Evolutionary conservation across 768 basidiomycete genomes (phyloP), one percentile per base, ranked within the genome.

Genomic region (Peribolospora kevripleyi): DNA sequence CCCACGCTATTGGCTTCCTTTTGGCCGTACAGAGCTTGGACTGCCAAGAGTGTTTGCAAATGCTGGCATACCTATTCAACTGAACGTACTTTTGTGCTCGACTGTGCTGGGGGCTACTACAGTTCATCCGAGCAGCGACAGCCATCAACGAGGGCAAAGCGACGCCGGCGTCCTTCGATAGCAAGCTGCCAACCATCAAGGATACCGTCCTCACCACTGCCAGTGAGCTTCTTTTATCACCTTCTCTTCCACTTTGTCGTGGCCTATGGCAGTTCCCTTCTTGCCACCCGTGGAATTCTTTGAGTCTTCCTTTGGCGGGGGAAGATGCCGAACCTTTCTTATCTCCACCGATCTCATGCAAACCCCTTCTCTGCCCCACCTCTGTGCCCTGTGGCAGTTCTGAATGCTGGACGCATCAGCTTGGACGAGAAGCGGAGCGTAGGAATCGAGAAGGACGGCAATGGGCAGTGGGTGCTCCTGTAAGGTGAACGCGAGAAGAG

Each of bases 341-440:
- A 25, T 25, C 8, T 4, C 52, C 43, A 46, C 10, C 51, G 63
- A 60, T 8, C 61, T 68, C 55, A 49, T 65, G 11, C 66, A 66
- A 9, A 68, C 68, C 14, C 25, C 25, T 25, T 25, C 25, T 25
- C 25, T 25, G 25, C 25, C 25, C 25, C 25, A 25, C 25, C 25
- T 25, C 25, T 25, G 25, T 25, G 25, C 25, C 25, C 25, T 25
- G 25, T 25, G 25, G 68, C 66, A 6, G 65, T 91, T 65, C 74
- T 91, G 61, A 77, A 90, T 59, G 88, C 88, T 38, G 88, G 88
- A 10, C 76, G 88, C 54, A 79, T 85, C 65, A 84, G 82, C 63
- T 68, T 91, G 55, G 85, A 91, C 67, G 85, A 91, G 74, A 84
- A 81, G 71, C 70, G 86, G 58, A 74, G 82, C 6, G 85, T 91